Evolutionary conservation across 768 basidiomycete genomes (phyloP), one percentile per base, ranked within the genome.

Genomic region (Podaxis sp.): DNA sequence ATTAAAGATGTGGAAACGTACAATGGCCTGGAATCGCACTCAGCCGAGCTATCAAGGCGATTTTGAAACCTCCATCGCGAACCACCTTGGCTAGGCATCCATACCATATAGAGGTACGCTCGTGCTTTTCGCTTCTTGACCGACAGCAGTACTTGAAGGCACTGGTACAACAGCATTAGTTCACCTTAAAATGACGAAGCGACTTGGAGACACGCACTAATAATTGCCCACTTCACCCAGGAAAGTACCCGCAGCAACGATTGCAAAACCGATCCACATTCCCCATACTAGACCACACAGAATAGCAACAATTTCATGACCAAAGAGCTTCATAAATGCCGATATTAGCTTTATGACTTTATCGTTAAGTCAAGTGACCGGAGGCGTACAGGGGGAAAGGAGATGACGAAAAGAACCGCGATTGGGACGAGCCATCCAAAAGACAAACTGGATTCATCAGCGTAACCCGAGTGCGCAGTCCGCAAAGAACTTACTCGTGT

Each of bases 261-360:
- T 96, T 0, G 76, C 95, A 67, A 96, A 96, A 2, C 95, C 95
- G 24, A 82, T 70, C 82, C 95, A 89, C 2, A 95, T 77, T 2
- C 93, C 94, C 93, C 93, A 97, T 2, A 96, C 91, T 37, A 96
- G 73, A 17, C 95, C 95, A 68, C 93, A 94, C 6, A 96, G 79
- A 38, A 96, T 83, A 24, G 92, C 91, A 44, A 96, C 80, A 60
- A 96, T 91, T 80, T 96, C 95, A 65, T 96, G 95, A 4, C 95
- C 95, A 69, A 95, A 95, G 17, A 96, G 84, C 84, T 91, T 65
- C 3, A 13, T 30, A 60, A 10, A 54, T 51, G 6, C 24, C 49
- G 5, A 30, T 64, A 49, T 60, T 49, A 24, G 46, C 55, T 24
- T 30, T 46, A 8, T 33, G 62, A 24, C 46, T 33, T 49, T 3